These are phyloP conservation scores for Annulohypoxylon moriforme DNA, from an alignment of 495 filamentous ascomycete genomes.

Conservation along the genomic window DNA sequence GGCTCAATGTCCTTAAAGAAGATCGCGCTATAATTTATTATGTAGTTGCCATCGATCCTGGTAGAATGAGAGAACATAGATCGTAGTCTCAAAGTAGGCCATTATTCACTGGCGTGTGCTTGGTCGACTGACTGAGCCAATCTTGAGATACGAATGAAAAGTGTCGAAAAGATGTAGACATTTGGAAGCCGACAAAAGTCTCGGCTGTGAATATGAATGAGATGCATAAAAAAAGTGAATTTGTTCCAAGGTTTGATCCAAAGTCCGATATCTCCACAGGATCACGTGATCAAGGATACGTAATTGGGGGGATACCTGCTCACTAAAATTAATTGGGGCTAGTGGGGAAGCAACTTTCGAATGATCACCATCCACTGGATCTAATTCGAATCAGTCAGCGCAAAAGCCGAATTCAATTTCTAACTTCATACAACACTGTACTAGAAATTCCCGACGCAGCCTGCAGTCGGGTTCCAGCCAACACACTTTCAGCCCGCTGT, in stretches of 20 bases:
- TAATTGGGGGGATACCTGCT: neutral
- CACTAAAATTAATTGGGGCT: conserved; percentile 14
- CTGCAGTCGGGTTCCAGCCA: conserved; percentile 3
- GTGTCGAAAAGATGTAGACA: no score
- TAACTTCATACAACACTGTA: conserved; percentile 9
- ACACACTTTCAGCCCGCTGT: conserved; percentile 3
- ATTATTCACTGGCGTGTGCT: neutral
- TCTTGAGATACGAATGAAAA: neutral
- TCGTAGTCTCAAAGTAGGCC: neutral
- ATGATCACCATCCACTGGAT: conserved; percentile 22
- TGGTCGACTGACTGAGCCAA: neutral
- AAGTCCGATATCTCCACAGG: conserved; percentile 2
- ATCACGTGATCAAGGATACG: neutral
- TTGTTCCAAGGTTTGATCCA: no score
- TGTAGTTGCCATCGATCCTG: neutral
- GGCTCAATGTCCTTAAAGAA: neutral
- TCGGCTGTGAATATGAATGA: neutral
- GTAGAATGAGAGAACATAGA: neutral
- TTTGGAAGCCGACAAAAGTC: no score
- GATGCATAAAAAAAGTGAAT: neutral
- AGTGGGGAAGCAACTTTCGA: conserved; percentile 27
- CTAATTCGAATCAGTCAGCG: conserved; percentile 34
- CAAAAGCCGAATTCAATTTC: conserved; percentile 24
- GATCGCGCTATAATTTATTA: neutral
- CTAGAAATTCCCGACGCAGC: neutral